Conservation (phyloP, 2,329 filamentous ascomycete genomes). For the Cercospora canescens region DNA sequence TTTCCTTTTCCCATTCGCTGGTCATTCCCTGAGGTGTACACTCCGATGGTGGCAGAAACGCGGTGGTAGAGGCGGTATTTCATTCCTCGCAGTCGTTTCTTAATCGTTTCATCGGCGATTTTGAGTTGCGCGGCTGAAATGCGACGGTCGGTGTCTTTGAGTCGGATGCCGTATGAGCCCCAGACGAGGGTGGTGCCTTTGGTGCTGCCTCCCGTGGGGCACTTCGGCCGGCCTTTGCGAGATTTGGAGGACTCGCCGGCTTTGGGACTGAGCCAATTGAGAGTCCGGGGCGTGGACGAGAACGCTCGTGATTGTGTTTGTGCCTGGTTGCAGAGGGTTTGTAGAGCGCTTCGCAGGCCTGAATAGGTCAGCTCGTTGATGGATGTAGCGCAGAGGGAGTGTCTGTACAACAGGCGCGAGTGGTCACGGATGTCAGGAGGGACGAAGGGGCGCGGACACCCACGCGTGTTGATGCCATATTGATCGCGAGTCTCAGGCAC, state of each 20-base stretch:
- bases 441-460: conserved; percentile 15
- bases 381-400: background rate
- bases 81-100: conserved; percentile 80
- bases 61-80: conserved; percentile 91
- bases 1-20: conserved; percentile 99
- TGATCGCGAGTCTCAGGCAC: background rate
- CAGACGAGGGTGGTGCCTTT: conserved; percentile 94
- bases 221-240: conserved; percentile 80
- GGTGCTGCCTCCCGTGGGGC: conserved; percentile 84
- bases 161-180: conserved; percentile 93
- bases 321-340: conserved; percentile 25
- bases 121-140: conserved; percentile 85
- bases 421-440: conserved; percentile 31
- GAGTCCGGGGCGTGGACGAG: conserved; percentile 25
- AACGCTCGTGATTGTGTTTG: conserved; percentile 29
- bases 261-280: conserved; percentile 82
- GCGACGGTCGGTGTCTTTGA: conserved; percentile 89
- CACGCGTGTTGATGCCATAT: conserved; percentile 7
- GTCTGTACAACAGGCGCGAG: conserved; percentile 30
- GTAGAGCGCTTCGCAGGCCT: conserved; percentile 41
- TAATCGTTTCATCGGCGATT: conserved; percentile 92
- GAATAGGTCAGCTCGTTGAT: conserved; percentile 18
- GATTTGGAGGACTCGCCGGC: conserved; percentile 83
- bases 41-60: conserved; percentile 88
- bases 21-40: conserved; percentile 94